Evolutionary conservation across 352 stramenopile genomes (phyloP).

Genomic region (Proteromonas lacertae): DNA sequence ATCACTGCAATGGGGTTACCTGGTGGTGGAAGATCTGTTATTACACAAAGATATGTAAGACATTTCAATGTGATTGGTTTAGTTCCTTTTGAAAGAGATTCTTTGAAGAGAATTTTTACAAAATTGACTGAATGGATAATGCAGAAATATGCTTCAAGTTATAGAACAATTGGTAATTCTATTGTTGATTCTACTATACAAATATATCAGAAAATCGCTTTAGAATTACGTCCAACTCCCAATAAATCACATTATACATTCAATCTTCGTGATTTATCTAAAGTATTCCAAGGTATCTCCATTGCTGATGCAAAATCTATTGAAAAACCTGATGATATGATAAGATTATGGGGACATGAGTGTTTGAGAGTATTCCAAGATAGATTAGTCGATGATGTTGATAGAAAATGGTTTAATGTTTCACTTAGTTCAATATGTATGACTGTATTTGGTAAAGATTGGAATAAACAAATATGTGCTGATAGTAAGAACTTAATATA

Average conservation of each 20-base stretch:
- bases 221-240: slow-evolving; percentile 43
- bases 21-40: slow-evolving; percentile 41
- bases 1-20: slow-evolving; percentile 52
- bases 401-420: slow-evolving; percentile 55
- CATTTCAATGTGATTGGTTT: slow-evolving; percentile 70
- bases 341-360: slow-evolving; percentile 66
- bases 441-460: too few relatives aligned
- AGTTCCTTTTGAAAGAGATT: slow-evolving; percentile 58
- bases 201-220: slow-evolving; percentile 40
- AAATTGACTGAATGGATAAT: slow-evolving; percentile 36
- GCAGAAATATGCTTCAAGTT: slow-evolving; percentile 23
- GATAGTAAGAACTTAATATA: slow-evolving; percentile 41
- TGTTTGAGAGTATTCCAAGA: slow-evolving; percentile 69
- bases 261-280: slow-evolving; percentile 60
- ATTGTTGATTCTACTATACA: slow-evolving; percentile 51
- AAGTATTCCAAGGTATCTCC: slow-evolving; percentile 57
- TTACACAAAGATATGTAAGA: slow-evolving; percentile 45
- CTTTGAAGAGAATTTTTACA: slow-evolving; percentile 51
- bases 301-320: slow-evolving; percentile 40
- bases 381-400: slow-evolving; percentile 42
- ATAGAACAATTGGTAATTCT: slow-evolving; percentile 18
- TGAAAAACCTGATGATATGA: slow-evolving; percentile 21
- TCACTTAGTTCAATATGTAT: slow-evolving; percentile 39
- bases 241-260: slow-evolving; percentile 80
- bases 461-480: slow-evolving; percentile 50